Evolutionary conservation across 495 filamentous ascomycete genomes (phyloP), one percentile per base, ranked within the genome.

Genomic region (Acidiella bohemica): DNA sequence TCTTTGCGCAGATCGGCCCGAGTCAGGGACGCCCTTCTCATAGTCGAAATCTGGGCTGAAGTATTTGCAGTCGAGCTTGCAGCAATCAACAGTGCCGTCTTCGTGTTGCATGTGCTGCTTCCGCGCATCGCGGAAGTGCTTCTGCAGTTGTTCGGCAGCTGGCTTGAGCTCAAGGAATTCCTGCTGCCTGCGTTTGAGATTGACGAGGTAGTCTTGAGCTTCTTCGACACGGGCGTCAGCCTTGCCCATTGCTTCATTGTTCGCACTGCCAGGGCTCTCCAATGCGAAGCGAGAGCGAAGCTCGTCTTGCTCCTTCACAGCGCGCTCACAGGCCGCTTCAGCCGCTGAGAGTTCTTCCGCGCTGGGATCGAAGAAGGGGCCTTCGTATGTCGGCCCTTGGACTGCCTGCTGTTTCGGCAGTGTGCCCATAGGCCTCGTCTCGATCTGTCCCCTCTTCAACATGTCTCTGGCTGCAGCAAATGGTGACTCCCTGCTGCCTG

Each of bases 401-500:
- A 60, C 56, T 13, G 54, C 57, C 41, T 63, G 58, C 8, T 48
- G 39, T 18, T 58, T 50, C 2, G 59, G 59, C 9, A 63, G 34
- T n/a, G 42, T 45, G 9, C 60, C 60, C 36, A 59, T 44, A n/a
- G 53, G 51, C 7, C 33, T 22, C 4, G 47, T 39, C 13, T 39
- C 33, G 10, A 62, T 53, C 34, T 57, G 39, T 12, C 43, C 38
- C 24, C 36, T 37, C 0, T 30, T 19, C 6, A 60, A 18, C 0
- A 59, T 34, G 3, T 46, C 37, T 5, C 28, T 19, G 1, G 57
- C 53, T 19, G 50, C 34, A 17, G 34, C 34, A 13, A 39, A 30
- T 10, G 22, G 29, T n/a, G 32, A 25, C 18, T 29, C 24, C 21
- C 14, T 11, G 13, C 14, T 10, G 10, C 28, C 11, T n/a, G 17